phyloP scores from a whole-genome alignment of 164 flowering plant genomes.

The Vitis rupestris region DNA sequence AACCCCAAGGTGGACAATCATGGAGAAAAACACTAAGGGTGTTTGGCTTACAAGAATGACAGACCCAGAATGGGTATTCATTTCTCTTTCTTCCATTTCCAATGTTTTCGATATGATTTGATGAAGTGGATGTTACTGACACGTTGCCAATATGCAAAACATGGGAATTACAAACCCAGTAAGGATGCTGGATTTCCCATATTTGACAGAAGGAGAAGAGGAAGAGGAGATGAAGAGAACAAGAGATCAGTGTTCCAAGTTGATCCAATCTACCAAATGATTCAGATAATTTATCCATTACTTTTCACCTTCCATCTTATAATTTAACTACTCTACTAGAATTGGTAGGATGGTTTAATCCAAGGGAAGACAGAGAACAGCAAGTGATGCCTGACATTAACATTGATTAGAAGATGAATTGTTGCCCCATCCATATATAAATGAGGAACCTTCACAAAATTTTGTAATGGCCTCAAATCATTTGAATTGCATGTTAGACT shows the following conservation, averaged over 20 bases:
- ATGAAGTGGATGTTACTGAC: too few species aligned
- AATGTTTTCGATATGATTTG: too few species aligned
- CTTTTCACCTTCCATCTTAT: slow-evolving; percentile 20
- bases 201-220: too few species aligned
- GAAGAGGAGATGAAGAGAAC: too few species aligned
- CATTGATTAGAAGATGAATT: slow-evolving; percentile 40
- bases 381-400: slow-evolving; percentile 44
- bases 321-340: slow-evolving; percentile 30
- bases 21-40: too few species aligned
- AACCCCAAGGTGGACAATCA: too few species aligned
- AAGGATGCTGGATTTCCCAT: too few species aligned
- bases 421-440: slow-evolving; percentile 30
- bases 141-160: too few species aligned
- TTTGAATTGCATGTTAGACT: slow-evolving; percentile 31
- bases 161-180: too few species aligned
- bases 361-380: slow-evolving; percentile 18
- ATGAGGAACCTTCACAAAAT: slow-evolving; percentile 26
- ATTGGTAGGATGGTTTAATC: slow-evolving; percentile 18
- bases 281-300: slow-evolving; percentile 26
- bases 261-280: slow-evolving; percentile 33
- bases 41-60: too few species aligned
- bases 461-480: slow-evolving; percentile 44
- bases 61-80: too few species aligned
- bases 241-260: slow-evolving; percentile 24
- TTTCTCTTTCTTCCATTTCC: too few species aligned